Evolutionary conservation across 768 basidiomycete species (phyloP), one percentile per base, ranked within the genome.

Genomic region (Mycena haematopus): DNA sequence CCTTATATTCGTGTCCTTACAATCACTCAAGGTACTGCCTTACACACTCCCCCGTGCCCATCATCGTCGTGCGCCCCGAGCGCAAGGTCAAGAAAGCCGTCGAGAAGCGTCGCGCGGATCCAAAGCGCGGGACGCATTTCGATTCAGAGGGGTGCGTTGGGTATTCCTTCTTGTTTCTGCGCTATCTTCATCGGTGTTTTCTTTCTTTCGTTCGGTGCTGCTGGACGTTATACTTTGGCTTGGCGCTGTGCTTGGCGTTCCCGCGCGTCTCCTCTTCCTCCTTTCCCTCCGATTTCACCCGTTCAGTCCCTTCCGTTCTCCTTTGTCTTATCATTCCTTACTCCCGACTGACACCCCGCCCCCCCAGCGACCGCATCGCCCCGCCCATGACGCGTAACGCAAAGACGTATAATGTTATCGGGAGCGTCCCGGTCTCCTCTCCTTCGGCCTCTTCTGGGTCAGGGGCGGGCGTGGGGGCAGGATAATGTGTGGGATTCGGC

Each of bases 1-100:
- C 9, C 29, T 5, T 9, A 31, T n/a, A n/a, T n/a, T n/a, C n/a
- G n/a, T n/a, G n/a, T n/a, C n/a, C n/a, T n/a, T n/a, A n/a, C n/a
- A n/a, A n/a, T n/a, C n/a, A n/a, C n/a, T n/a, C n/a, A n/a, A 91
- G 88, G 67, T 91, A 93, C 72, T 93, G 92, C 65, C 85, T 97
- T 45, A 90, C 91, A 19, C 95, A 93, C 71, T 95, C 94, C 0
- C 95, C 96, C 1, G 94, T 99, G 0, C 96, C 96, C 2, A 92
- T 97, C 68, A 95, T 99, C 65, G 96, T 99, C 54, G 95, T 99
- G 44, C 84, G 94, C 3, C 93, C 95, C 2, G 92, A 94, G 69
- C 83, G 92, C 38, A 94, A 95, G 71, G 88, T 95, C 29, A 85
- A 86, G 65, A 96, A 96, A 73, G 86, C 87, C 0, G 78, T 91